These are phyloP conservation scores for Coemansia sp. DNA, from an alignment of 192 early-diverging fungal species.

Conservation along the genomic window DNA sequence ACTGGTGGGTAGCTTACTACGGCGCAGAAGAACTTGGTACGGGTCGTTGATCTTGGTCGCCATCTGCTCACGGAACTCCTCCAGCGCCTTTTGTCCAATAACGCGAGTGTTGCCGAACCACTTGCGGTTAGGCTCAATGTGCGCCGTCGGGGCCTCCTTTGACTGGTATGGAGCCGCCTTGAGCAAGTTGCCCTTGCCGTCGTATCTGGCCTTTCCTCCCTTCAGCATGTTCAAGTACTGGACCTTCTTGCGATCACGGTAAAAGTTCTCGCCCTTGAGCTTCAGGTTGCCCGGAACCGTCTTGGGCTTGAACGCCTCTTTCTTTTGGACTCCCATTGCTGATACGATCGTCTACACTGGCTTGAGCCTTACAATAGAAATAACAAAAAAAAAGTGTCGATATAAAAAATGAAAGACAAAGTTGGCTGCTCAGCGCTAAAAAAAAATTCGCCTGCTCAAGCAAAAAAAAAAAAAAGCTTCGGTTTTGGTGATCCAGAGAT, in stretches of 20 bases:
- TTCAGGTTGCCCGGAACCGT: constrained; percentile 67
- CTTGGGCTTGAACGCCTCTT: constrained; percentile 52
- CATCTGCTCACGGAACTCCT: constrained; percentile 91
- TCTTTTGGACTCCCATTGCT: constrained; percentile 55
- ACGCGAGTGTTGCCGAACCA: constrained; percentile 99
- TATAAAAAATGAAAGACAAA: constrained; percentile 3
- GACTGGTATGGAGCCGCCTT: constrained; percentile 91
- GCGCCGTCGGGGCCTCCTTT: constrained; percentile 70
- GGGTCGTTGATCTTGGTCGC: constrained; percentile 87
- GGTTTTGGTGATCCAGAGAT: not conserved
- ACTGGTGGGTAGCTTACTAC: constrained; percentile 96
- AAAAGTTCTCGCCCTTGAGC: constrained; percentile 99
- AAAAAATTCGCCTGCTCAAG: not conserved
- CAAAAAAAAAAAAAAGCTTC: not conserved
- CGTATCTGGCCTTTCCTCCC: constrained; percentile 80
- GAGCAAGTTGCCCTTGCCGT: constrained; percentile 88
- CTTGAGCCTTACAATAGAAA: not conserved
- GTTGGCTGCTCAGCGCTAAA: not conserved
- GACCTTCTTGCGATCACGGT: constrained; percentile 95
- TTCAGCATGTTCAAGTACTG: constrained; percentile 93
- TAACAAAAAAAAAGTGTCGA: not conserved
- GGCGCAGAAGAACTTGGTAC: constrained; percentile 90
- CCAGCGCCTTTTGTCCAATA: constrained; percentile 92
- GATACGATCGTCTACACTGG: not conserved
- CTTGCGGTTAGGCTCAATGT: constrained; percentile 92